Evolutionary conservation across 2,329 filamentous ascomycete genomes (phyloP).

Genomic region (Neopestalotiopsis clavispora): DNA sequence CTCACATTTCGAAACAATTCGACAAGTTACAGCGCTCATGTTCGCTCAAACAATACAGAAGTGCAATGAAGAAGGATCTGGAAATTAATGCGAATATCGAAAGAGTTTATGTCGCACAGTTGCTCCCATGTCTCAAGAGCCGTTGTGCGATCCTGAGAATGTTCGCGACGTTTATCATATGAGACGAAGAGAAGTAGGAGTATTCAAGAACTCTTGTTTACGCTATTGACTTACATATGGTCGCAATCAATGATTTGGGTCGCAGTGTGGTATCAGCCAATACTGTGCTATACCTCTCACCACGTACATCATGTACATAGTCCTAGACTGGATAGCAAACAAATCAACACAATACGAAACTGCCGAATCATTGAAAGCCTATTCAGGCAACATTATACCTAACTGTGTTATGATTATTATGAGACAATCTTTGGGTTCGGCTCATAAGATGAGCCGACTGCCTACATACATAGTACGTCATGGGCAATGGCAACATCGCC

Average conservation of each 20-base stretch:
- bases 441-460: neutral
- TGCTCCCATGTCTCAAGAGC: neutral
- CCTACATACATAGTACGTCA: no score
- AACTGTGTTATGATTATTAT: neutral
- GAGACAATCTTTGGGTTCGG: neutral
- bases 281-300: neutral
- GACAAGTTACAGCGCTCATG: neutral
- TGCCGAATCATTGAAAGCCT: neutral
- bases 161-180: neutral
- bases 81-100: neutral
- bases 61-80: neutral
- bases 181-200: neutral
- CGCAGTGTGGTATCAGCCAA: neutral
- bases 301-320: neutral
- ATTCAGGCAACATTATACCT: neutral
- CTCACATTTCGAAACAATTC: neutral
- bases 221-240: neutral
- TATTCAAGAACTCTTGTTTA: neutral
- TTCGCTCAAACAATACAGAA: neutral
- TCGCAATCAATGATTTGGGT: neutral
- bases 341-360: neutral
- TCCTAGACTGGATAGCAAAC: neutral
- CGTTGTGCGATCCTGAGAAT: neutral
- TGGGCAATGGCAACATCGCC: no score
- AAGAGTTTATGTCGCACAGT: neutral